Base-by-base conservation (phyloP, 2,329 filamentous ascomycete genomes). In the Scedosporium minutisporum region DNA sequence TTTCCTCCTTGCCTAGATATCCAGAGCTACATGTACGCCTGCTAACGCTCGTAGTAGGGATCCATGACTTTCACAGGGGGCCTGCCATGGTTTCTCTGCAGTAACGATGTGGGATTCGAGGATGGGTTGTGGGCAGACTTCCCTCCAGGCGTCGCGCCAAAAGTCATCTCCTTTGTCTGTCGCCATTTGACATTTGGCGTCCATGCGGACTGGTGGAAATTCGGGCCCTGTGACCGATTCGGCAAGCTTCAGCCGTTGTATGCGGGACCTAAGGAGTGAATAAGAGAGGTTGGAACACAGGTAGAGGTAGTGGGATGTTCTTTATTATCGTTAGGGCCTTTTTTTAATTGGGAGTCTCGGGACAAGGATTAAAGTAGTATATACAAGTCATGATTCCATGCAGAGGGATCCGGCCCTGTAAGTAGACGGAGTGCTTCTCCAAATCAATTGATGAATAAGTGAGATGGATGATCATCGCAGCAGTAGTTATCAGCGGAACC, bases 161-260 rank as follows among this genome's bases (percentile, higher is more conserved):
- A 29, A 1, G 25, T 65, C 6, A 46, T 71, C 57, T 65, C 64
- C 62, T 57, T 70, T 7, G 21, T 71, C 6, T 46, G 64, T 25
- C 63, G 60, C 25, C 46, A 66, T 53, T 5, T 69, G 33, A 16
- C 65, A 9, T 71, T 64, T 60, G 65, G 64, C 57, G 33, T 70
- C 1, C 55, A 71, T 27, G 14, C 58, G 9, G 64, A 65, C 58
- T 65, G 63, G 55, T 67, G 67, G 63, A 71, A 69, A 66, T 72
- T 72, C 67, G 68, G 64, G 0, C 60, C 70, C 0, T 67, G 66
- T 57, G 68, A 72, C 60, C 63, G 65, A 9, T 41, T 61, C 3
- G 68, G 68, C 21, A 66, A 62, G 1, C 12, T 70, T 65, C 63
- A 60, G 65, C 67, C 66, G 3, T 63, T 71, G n/a, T 69, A 71